Conservation (phyloP, 2,329 filamentous ascomycete genomes). For the Colletotrichum musae region DNA sequence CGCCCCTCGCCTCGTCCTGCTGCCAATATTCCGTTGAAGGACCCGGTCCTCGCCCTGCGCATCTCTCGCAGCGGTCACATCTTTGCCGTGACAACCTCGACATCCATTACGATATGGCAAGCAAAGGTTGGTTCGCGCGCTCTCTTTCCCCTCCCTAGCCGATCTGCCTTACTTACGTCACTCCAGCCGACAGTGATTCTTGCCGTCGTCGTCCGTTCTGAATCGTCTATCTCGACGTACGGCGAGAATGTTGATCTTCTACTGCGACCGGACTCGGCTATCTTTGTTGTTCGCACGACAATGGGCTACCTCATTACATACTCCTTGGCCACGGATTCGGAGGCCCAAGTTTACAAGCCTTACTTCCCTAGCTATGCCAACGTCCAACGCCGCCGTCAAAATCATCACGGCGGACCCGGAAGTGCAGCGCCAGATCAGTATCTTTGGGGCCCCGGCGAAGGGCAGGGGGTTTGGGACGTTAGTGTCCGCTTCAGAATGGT, state of each 20-base stretch:
- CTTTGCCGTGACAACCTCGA: conserved; percentile 89
- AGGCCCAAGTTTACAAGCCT: conserved; percentile 87
- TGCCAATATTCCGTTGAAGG: conserved; percentile 63
- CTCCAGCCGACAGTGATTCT: conserved; percentile 87
- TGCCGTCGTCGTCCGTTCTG: conserved; percentile 86
- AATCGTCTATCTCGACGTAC: conserved; percentile 84
- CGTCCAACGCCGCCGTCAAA: conserved; percentile 73
- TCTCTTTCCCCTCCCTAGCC: conserved; percentile 9
- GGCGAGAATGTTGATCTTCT: conserved; percentile 88
- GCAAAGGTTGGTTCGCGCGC: conserved; percentile 76
- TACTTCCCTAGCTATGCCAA: conserved; percentile 80
- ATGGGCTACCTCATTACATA: conserved; percentile 94
- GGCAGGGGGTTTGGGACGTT: conserved; percentile 85
- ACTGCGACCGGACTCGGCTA: conserved; percentile 90
- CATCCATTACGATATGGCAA: conserved; percentile 95
- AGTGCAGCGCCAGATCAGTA: conserved; percentile 72
- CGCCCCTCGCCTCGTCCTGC: conserved; percentile 47
- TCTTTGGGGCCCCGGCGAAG: conserved; percentile 84
- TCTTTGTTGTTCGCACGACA: conserved; percentile 90
- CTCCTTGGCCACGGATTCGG: conserved; percentile 86
- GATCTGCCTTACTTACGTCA: conserved; percentile 21
- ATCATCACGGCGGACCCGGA: conserved; percentile 70
- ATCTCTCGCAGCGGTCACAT: conserved; percentile 84
- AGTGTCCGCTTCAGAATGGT: conserved; percentile 96
- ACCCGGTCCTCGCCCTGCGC: conserved; percentile 80